Evolutionary conservation across 345 rosid species (phyloP).

Genomic region (Brassica juncea): DNA sequence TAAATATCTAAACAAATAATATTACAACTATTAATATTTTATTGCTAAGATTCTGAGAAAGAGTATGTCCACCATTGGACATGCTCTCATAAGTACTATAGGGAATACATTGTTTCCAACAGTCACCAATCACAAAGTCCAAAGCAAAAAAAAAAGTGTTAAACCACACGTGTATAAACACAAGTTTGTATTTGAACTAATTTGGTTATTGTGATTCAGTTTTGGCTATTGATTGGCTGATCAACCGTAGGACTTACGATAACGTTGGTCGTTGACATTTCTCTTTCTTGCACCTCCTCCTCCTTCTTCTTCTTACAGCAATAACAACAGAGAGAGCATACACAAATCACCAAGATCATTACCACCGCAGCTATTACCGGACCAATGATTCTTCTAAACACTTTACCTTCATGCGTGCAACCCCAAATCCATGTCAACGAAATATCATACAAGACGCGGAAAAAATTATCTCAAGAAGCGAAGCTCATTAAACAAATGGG

Average conservation of each 20-base stretch:
- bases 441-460: neutral
- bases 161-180: neutral
- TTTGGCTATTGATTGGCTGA: neutral
- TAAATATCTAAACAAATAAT: too few species aligned
- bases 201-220: neutral
- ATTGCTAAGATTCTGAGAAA: too few species aligned
- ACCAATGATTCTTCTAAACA: neutral
- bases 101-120: too few species aligned
- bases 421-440: neutral
- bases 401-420: neutral
- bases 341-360: neutral
- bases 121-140: neutral
- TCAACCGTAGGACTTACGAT: neutral
- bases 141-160: neutral
- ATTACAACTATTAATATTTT: too few species aligned
- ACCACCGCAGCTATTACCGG: neutral
- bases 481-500: neutral
- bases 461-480: neutral
- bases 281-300: neutral
- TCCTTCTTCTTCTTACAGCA: neutral
- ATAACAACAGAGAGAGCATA: neutral
- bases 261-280: neutral
- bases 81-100: too few species aligned
- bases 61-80: too few species aligned
- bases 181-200: neutral